Conservation (phyloP, 164 flowering plant species). For the Saururus chinensis region DNA sequence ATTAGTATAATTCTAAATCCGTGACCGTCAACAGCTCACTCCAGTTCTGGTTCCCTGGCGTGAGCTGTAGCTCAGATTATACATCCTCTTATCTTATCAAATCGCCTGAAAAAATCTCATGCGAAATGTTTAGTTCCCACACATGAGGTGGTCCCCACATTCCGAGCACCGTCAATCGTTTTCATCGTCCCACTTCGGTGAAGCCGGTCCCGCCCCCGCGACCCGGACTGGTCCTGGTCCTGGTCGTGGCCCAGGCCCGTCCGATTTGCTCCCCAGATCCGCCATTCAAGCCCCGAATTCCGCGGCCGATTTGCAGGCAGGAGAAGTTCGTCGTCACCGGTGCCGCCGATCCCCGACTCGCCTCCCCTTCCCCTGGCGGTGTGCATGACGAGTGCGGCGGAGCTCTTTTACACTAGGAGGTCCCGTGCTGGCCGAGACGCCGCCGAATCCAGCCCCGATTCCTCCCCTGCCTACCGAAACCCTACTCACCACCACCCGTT, state of each 20-base stretch:
- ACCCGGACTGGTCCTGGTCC: neutral
- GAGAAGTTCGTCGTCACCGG: too few species aligned
- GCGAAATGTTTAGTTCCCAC: too few species aligned
- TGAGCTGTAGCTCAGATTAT: too few species aligned
- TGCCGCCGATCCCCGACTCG: neutral
- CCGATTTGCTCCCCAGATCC: neutral
- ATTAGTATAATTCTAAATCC: too few species aligned
- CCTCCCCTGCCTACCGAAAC: constrained; percentile 13
- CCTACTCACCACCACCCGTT: constrained; percentile 2
- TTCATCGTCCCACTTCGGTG: neutral
- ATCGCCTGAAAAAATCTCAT: too few species aligned
- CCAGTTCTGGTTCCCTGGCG: too few species aligned
- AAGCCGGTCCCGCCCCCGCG: neutral
- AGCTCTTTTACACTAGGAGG: constrained; percentile 20
- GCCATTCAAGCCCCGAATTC: neutral
- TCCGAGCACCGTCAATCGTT: neutral
- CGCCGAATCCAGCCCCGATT: constrained; percentile 9
- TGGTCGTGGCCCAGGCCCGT: neutral
- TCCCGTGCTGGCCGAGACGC: constrained; percentile 14
- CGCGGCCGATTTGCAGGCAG: neutral
- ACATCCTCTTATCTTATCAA: too few species aligned
- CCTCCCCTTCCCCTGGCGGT: neutral
- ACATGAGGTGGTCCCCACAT: too few species aligned
- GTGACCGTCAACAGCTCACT: too few species aligned
- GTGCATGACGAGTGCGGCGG: constrained; percentile 25